Evolutionary conservation across 2,329 filamentous ascomycete species (phyloP).

Genomic region (Alternaria consortialis): DNA sequence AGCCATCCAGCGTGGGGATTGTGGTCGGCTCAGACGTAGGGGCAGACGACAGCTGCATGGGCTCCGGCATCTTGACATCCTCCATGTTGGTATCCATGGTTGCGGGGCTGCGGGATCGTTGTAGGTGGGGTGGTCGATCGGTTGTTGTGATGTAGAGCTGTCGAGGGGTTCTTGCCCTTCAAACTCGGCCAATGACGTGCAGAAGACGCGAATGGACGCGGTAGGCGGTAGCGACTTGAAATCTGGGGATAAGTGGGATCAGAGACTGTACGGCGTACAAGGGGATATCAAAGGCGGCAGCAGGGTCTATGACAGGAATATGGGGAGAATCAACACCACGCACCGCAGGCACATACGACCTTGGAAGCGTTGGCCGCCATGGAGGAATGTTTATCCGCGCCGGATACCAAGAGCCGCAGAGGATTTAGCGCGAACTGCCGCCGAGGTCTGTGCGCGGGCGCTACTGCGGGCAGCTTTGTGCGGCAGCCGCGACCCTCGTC

Average conservation of each 20-base stretch:
- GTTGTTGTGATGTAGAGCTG: slow-evolving; percentile 42
- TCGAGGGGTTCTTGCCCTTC: slow-evolving; percentile 50
- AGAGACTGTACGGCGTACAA: slow-evolving; percentile 21
- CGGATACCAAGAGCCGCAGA: slow-evolving; percentile 8
- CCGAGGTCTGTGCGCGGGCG: slow-evolving; percentile 1
- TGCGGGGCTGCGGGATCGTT: slow-evolving; percentile 38
- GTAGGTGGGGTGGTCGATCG: slow-evolving; percentile 36
- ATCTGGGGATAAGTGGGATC: background rate
- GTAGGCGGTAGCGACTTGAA: slow-evolving; percentile 10
- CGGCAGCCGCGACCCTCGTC: slow-evolving; percentile 16
- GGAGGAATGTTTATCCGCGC: slow-evolving; percentile 13
- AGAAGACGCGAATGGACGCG: slow-evolving; percentile 21
- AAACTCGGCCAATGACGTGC: slow-evolving; percentile 52
- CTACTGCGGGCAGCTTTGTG: slow-evolving; percentile 16
- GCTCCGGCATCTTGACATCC: slow-evolving; percentile 87
- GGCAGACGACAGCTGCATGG: slow-evolving; percentile 72
- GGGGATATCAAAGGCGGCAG: slow-evolving; percentile 25
- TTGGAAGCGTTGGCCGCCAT: slow-evolving; percentile 16
- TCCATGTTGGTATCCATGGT: slow-evolving; percentile 99
- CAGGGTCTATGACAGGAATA: slow-evolving; percentile 31
- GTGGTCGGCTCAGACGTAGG: slow-evolving; percentile 84
- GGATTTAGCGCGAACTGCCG: slow-evolving; percentile 17
- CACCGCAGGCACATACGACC: slow-evolving; percentile 24
- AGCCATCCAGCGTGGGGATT: slow-evolving; percentile 92
- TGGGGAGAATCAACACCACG: slow-evolving; percentile 30